A percentile compares a stretch with the other conserved stretches of the same genome.
These are phyloP conservation scores for Colletotrichum euphorbiae DNA, from an alignment of 2,329 filamentous ascomycete species.

Conservation along the genomic window DNA sequence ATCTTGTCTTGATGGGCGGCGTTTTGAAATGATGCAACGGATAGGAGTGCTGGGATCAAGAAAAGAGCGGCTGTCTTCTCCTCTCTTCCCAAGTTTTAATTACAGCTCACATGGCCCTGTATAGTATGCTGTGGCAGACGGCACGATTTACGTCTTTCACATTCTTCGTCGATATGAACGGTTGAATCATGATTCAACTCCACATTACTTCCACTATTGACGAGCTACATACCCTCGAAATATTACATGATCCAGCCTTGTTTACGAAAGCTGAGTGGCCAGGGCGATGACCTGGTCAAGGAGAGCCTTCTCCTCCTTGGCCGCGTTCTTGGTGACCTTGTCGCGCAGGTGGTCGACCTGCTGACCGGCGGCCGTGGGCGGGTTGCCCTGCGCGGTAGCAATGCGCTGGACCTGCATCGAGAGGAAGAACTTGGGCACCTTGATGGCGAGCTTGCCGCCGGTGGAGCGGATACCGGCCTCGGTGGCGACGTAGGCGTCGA, in stretches of 20 bases:
- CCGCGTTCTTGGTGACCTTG: constrained; percentile 69
- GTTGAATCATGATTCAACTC: constrained; percentile 33
- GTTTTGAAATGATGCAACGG: constrained; percentile 25
- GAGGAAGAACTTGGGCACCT: constrained; percentile 73
- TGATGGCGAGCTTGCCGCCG: constrained; percentile 65
- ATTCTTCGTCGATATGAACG: constrained; percentile 23
- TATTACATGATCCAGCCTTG: neutral
- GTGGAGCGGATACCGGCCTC: constrained; percentile 68
- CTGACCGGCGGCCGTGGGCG: constrained; percentile 61
- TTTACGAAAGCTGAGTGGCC: constrained; percentile 34
- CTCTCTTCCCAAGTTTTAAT: constrained; percentile 17
- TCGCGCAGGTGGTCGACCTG: constrained; percentile 67
- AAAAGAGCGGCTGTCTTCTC: constrained; percentile 17
- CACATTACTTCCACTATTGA: constrained; percentile 21
- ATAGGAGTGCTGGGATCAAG: neutral
- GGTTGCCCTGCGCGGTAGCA: constrained; percentile 68
- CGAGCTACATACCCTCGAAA: neutral
- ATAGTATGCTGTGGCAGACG: constrained; percentile 14
- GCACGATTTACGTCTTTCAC: constrained; percentile 13
- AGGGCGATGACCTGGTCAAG: constrained; percentile 64
- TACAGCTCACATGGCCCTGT: constrained; percentile 15
- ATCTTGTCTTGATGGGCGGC: constrained; percentile 18
- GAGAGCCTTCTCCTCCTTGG: constrained; percentile 59
- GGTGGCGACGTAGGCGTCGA: constrained; percentile 69
- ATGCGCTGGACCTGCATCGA: constrained; percentile 69